phyloP scores from a whole-genome alignment of 345 rosid species.

The Arabis alpina region DNA sequence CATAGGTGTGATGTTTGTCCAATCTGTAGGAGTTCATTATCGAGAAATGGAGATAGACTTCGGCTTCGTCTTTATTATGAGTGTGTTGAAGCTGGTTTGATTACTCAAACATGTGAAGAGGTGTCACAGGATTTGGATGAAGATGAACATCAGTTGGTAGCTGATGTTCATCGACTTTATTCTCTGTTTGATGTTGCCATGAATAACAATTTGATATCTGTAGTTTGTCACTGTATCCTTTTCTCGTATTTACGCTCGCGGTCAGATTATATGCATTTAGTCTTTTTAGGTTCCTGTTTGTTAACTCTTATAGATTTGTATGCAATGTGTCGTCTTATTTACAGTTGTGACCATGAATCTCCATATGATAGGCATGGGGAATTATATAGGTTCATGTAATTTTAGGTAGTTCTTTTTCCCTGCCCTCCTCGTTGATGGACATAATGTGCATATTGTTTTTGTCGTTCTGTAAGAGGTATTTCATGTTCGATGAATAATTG shows the following conservation, averaged over 20 bases:
- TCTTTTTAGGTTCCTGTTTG: slow-evolving; percentile 12
- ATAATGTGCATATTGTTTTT: slow-evolving; percentile 5
- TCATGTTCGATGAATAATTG: slow-evolving; percentile 23
- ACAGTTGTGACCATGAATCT: slow-evolving; percentile 8
- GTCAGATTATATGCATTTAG: slow-evolving; percentile 15
- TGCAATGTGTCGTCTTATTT: slow-evolving; percentile 18
- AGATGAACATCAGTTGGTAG: slow-evolving; percentile 58
- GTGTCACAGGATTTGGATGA: slow-evolving; percentile 63
- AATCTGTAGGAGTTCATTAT: slow-evolving; percentile 66
- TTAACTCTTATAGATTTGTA: neutral
- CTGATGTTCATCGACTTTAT: slow-evolving; percentile 84
- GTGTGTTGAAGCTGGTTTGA: slow-evolving; percentile 85
- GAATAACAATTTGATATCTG: slow-evolving; percentile 80
- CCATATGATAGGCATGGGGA: slow-evolving; percentile 6
- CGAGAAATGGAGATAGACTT: slow-evolving; percentile 49
- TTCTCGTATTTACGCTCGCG: slow-evolving; percentile 5
- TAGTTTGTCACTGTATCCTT: slow-evolving; percentile 96
- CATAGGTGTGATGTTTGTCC: slow-evolving; percentile 90
- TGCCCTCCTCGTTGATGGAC: slow-evolving; percentile 3
- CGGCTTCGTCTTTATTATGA: slow-evolving; percentile 77
- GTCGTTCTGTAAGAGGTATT: slow-evolving; percentile 14
- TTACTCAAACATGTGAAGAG: slow-evolving; percentile 60
- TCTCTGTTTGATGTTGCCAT: slow-evolving; percentile 87
- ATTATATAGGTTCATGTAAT: slow-evolving; percentile 1
- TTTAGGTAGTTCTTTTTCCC: slow-evolving; percentile 16